Evolutionary conservation across 441 rosid genomes (phyloP).

Genomic region (Dalechampia spathulata): DNA sequence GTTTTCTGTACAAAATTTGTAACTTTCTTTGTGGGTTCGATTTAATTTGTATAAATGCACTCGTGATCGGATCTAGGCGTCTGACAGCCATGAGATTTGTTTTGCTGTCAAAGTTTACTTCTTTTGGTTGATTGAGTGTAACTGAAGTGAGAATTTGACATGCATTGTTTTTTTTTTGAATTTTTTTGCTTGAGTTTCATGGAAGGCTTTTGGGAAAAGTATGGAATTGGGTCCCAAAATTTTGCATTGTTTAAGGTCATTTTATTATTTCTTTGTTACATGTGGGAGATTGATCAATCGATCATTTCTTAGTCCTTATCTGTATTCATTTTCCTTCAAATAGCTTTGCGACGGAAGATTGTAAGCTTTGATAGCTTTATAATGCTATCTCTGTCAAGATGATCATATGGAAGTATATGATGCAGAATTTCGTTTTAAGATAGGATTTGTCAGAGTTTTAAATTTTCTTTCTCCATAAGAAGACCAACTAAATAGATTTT

Average conservation of each 20-base stretch:
- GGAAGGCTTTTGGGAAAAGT: neutral
- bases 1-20: neutral
- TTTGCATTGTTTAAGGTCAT: neutral
- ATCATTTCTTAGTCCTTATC: neutral
- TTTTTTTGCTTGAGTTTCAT: neutral
- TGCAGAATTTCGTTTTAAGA: neutral
- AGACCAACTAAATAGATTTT: no score
- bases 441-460: neutral
- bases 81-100: neutral
- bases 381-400: neutral
- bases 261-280: neutral
- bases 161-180: neutral
- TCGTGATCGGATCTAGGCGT: slow-evolving; percentile 7
- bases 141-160: slow-evolving; percentile 3
- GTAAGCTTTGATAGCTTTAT: neutral
- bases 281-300: slow-evolving; percentile 1
- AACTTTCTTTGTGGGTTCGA: neutral
- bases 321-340: neutral
- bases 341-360: neutral
- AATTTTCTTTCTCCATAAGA: neutral
- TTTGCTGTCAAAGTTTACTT: neutral
- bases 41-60: neutral
- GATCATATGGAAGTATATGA: neutral
- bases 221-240: neutral
- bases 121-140: slow-evolving; percentile 1